A percentile compares a stretch with the other conserved stretches of the same genome.
phyloP scores from a whole-genome alignment of 306 rosid species.

The Cicer pinnatifidum region DNA sequence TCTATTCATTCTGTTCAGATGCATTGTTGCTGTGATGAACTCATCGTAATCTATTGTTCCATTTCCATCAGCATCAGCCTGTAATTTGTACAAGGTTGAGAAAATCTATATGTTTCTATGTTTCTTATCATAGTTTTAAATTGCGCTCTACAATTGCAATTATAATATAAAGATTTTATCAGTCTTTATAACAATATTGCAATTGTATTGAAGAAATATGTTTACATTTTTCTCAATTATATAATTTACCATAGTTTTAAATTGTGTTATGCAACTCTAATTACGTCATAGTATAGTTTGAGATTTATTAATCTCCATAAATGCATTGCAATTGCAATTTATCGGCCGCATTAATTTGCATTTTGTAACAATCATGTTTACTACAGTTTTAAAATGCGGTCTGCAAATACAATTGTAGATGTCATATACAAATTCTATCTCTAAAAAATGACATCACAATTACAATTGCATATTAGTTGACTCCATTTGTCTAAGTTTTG shows the following conservation, averaged over 20 bases:
- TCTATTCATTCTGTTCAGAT: constrained; percentile 87
- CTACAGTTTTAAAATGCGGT: not conserved
- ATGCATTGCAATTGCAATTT: no score
- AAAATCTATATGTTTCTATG: not conserved
- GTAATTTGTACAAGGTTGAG: constrained; percentile 27
- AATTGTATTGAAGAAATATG: no score
- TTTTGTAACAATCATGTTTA: not conserved
- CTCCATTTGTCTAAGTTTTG: not conserved
- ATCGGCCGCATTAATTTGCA: no score
- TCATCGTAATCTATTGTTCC: constrained; percentile 93
- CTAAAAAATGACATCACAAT: not conserved
- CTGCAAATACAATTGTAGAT: not conserved
- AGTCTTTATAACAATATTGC: no score
- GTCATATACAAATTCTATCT: not conserved
- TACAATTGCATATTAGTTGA: not conserved
- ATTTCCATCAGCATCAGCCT: constrained; percentile 98
- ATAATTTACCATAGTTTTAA: not conserved
- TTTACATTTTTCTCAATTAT: no score
- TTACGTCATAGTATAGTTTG: no score
- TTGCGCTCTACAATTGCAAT: not conserved
- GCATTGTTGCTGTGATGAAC: constrained; percentile 98
- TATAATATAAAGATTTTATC: no score
- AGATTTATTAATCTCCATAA: no score
- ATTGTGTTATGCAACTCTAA: not conserved
- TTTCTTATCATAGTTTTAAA: not conserved